Conservation (phyloP, 331 rosid genomes). For the Dryas integrifolia region DNA sequence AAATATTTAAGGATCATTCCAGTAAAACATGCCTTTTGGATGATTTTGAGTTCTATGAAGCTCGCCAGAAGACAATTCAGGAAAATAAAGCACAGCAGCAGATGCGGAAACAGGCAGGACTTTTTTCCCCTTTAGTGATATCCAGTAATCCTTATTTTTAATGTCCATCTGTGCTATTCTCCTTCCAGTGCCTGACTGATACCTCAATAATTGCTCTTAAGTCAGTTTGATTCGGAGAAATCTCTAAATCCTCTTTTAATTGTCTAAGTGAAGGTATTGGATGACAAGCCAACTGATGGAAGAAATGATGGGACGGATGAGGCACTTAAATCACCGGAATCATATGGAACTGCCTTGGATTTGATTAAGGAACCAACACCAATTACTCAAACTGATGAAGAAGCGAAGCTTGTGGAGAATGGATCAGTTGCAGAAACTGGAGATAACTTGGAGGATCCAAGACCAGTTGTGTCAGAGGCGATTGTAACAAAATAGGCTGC, state of each 20-base stretch:
- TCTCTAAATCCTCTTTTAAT: neutral
- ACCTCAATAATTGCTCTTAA: neutral
- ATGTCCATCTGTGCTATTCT: neutral
- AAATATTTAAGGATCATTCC: conserved; percentile 51
- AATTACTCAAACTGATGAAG: conserved; percentile 13
- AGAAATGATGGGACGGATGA: conserved; percentile 5
- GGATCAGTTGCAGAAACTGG: conserved; percentile 31
- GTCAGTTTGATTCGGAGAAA: neutral
- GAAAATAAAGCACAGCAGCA: conserved; percentile 30
- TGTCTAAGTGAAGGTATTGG: conserved; percentile 5
- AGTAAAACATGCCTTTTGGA: conserved; percentile 57
- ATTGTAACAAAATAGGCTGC: conserved; percentile 15
- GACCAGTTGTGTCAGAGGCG: conserved; percentile 23
- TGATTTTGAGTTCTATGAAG: conserved; percentile 63
- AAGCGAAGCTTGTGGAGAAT: conserved; percentile 22
- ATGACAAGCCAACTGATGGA: conserved; percentile 19
- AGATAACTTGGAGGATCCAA: conserved; percentile 24
- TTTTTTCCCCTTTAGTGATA: neutral
- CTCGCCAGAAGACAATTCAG: conserved; percentile 44
- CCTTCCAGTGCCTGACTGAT: neutral
- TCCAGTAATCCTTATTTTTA: neutral
- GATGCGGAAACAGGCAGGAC: conserved; percentile 14
- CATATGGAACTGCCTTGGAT: conserved; percentile 6
- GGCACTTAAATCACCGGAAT: conserved; percentile 8
- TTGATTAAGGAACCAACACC: conserved; percentile 6